Conservation (phyloP, 2,329 filamentous ascomycete species). For the Fusarium lateritium region DNA sequence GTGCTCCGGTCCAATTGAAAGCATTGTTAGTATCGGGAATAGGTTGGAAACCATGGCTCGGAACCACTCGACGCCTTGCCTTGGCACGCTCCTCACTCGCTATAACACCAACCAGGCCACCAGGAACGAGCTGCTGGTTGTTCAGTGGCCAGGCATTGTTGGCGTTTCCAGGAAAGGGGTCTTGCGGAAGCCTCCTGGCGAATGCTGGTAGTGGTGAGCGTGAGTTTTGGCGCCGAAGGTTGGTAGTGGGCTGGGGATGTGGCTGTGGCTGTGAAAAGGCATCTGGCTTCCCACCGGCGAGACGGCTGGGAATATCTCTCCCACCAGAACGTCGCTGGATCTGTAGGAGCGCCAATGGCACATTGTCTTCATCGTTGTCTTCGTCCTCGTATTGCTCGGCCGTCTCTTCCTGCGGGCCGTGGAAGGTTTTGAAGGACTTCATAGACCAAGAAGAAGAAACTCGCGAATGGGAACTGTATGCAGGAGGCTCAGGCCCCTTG, state of each 20-base stretch:
- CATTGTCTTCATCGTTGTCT: conserved; percentile 18
- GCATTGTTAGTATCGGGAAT: conserved; percentile 22
- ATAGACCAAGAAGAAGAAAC: conserved; percentile 16
- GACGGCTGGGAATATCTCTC: background rate
- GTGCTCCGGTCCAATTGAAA: conserved; percentile 15
- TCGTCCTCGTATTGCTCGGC: background rate
- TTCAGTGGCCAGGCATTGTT: conserved; percentile 12
- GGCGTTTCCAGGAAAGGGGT: background rate
- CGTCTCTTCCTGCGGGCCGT: background rate
- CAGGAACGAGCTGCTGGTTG: conserved; percentile 20
- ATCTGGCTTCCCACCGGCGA: background rate
- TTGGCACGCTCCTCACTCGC: conserved; percentile 34
- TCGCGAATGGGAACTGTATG: background rate
- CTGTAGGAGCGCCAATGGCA: conserved; percentile 22
- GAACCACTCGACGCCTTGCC: conserved; percentile 19
- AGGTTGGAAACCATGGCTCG: conserved; percentile 33
- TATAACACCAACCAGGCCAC: conserved; percentile 34
- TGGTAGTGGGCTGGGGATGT: background rate
- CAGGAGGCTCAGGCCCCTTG: conserved; percentile 5
- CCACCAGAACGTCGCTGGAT: background rate
- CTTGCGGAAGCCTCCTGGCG: background rate
- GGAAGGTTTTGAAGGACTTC: conserved; percentile 16
- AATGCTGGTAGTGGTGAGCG: conserved; percentile 12
- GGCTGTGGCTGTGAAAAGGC: background rate
- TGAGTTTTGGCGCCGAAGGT: background rate